These are phyloP conservation scores for Colletotrichum caudatum DNA, from an alignment of 2,329 filamentous ascomycete genomes.

Conservation along the genomic window DNA sequence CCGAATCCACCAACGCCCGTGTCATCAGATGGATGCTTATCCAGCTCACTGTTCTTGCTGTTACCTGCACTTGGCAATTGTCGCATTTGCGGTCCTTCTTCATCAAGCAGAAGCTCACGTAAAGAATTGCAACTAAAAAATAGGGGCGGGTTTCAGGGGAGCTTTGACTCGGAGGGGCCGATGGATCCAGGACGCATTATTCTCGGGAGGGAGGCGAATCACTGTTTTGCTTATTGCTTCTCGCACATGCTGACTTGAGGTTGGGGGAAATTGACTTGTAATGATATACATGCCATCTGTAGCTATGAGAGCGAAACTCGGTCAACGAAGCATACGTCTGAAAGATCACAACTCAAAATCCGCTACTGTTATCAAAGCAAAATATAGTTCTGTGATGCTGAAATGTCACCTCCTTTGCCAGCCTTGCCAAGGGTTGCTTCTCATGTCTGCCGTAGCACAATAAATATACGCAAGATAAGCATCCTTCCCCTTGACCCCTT, in stretches of 20 bases:
- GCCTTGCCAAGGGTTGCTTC: background rate
- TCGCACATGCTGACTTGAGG: conserved; percentile 9
- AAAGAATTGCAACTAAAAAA: conserved; percentile 47
- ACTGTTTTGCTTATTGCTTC: background rate
- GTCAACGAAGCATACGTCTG: conserved; percentile 39
- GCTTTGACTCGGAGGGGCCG: conserved; percentile 15
- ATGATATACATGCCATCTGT: conserved; percentile 40
- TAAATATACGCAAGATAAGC: background rate
- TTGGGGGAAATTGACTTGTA: conserved; percentile 32
- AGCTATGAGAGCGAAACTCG: conserved; percentile 35
- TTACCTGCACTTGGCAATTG: conserved; percentile 96
- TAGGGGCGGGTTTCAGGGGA: conserved; percentile 10
- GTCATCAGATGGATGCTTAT: conserved; percentile 95
- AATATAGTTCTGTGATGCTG: too few species aligned
- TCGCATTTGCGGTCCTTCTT: conserved; percentile 97
- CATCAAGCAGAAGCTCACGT: conserved; percentile 99
- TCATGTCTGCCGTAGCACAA: background rate
- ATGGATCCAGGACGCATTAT: conserved; percentile 6
- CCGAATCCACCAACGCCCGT: conserved; percentile 89
- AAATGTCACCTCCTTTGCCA: background rate
- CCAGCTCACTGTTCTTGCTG: conserved; percentile 84
- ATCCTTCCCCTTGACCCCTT: background rate
- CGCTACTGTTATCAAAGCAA: background rate
- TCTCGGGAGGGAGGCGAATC: background rate
- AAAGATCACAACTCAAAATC: background rate